Evolutionary conservation across 371 early-diverging fungal species (phyloP), one percentile per base, ranked within the genome.

Genomic region (Mortierella sp.): DNA sequence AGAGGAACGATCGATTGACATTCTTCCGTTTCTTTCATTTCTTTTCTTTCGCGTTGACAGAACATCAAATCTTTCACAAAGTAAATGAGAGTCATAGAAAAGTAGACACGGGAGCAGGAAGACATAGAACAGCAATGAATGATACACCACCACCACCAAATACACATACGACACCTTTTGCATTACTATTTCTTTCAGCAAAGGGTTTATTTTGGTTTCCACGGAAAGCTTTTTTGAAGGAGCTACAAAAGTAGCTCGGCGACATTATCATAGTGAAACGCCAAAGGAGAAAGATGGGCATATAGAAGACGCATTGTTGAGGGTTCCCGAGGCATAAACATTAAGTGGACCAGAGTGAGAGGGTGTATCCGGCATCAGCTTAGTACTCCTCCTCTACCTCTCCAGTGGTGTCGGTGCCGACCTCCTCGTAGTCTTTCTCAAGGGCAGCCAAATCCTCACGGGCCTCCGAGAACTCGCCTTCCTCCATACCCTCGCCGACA

Each of bases 391-490:
- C 76, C 16, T 79, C 85, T 1, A 34, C 39, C 50, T 86, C 86
- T 74, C 91, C 92, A 76, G 91, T 93, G 66, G 90, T 94, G 77
- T 91, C 95, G 43, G 94, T 64, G 5, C 95, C 98, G 71, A 98
- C 97, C 89, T 98, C 98, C 86, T 98, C 97, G 90, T 99, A 99
- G 87, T 99, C 99, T 93, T 97, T 96, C 91, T 99, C 99, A 71
- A 99, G 95, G 63, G 98, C 98, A 80, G 99, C 99, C 89, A 99
- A 93, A 88, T 99, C 98, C 89, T 99, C 99, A 88, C 99, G 96
- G 73, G 99, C 99, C 92, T 99, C 99, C 73, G 96, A 96, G 94
- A 99, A 99, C 91, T 99, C 99, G 85, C 99, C 99, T 89, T 96
- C 96, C 80, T 96, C 95, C 95, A 95, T 95, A 91, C 99, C 99